Percentiles rank a stretch among this genome's conserved stretches.
Conservation (phyloP, 257 asterid species). For the Dorcoceras hygrometricum region DNA sequence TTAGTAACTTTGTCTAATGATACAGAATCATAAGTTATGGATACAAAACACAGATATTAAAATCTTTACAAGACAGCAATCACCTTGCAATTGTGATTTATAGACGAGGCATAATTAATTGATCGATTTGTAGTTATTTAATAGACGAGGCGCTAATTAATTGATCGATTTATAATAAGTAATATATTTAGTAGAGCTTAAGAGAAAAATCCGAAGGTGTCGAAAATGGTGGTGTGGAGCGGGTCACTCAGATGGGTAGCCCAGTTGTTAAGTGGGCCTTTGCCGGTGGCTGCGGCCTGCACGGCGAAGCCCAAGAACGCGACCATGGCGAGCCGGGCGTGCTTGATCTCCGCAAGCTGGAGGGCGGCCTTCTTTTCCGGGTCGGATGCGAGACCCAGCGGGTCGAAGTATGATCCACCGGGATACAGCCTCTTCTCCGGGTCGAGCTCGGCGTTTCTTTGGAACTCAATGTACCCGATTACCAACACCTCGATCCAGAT, state of each 20-base stretch:
- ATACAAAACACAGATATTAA: background rate
- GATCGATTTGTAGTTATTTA: no score
- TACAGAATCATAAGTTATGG: background rate
- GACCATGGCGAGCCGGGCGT: conserved; percentile 97
- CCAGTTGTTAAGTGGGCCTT: conserved; percentile 98
- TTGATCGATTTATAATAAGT: background rate
- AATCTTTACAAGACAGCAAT: background rate
- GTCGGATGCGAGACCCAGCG: conserved; percentile 88
- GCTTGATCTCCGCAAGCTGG: conserved; percentile 97
- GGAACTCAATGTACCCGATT: conserved; percentile 93
- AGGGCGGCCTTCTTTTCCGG: conserved; percentile 84
- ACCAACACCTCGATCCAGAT: conserved; percentile 82
- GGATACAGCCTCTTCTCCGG: conserved; percentile 94
- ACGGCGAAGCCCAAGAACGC: conserved; percentile 88
- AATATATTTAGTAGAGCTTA: no score
- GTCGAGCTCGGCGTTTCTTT: conserved; percentile 92
- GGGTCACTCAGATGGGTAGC: conserved; percentile 98
- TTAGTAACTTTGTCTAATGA: no score
- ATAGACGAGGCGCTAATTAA: background rate
- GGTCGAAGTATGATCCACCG: conserved; percentile 90
- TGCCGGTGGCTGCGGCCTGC: conserved; percentile 94
- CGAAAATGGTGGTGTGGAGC: conserved; percentile 95
- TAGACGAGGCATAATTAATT: background rate
- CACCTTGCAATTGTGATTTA: background rate
- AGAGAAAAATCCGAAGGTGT: conserved; percentile 75